A percentile compares a stretch with the other conserved stretches of the same genome.
Evolutionary conservation across 164 flowering plant species (phyloP).

Genomic region (Stephania yunnanensis): DNA sequence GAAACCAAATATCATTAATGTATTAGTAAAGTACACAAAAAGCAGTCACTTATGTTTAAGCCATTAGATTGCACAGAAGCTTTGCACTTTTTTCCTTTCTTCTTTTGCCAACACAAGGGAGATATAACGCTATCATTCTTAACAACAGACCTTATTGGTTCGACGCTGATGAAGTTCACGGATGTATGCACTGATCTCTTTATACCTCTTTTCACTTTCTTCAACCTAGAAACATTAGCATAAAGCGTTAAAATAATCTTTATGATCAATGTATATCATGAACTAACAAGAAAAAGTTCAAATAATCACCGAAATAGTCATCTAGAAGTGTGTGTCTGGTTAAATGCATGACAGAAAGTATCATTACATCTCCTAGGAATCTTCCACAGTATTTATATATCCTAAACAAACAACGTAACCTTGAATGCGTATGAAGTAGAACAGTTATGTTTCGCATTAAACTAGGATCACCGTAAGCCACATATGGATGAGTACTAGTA

Average conservation of each 20-base stretch:
- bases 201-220: constrained; percentile 33
- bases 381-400: background rate
- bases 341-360: background rate
- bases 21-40: background rate
- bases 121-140: background rate
- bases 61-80: background rate
- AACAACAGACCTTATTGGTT: constrained; percentile 59
- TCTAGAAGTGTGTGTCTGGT: background rate
- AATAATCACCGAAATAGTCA: background rate
- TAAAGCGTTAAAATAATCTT: background rate
- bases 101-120: background rate
- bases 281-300: background rate
- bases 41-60: background rate
- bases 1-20: background rate
- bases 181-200: constrained; percentile 31
- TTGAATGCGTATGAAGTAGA: background rate
- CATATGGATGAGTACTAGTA: background rate
- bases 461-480: background rate
- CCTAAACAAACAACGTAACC: background rate
- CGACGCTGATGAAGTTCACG: constrained; percentile 45
- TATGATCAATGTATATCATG: background rate
- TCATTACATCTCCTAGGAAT: background rate
- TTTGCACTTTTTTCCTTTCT: background rate
- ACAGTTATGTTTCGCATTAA: background rate
- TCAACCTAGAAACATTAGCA: constrained; percentile 40